Percentiles rank a stretch among this genome's conserved stretches.
Evolutionary conservation across 139 green algal genomes (phyloP).

Genomic region (Eudorina sp.): DNA sequence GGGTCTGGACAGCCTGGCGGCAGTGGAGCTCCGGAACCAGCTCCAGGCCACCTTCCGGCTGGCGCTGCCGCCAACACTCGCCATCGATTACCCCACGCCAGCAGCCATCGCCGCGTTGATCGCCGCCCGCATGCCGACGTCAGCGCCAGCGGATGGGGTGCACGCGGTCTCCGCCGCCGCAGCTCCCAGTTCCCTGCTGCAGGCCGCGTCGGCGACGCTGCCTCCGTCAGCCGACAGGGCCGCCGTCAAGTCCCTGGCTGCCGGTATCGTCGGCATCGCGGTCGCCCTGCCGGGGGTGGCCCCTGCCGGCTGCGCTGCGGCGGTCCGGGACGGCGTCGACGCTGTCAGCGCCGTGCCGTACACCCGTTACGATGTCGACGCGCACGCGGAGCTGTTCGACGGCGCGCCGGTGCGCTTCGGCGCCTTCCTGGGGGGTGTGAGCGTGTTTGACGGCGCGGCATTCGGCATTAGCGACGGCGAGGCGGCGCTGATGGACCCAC

Average conservation of each 20-base stretch:
- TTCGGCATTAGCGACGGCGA: conserved; percentile 77
- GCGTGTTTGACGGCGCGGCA: conserved; percentile 79
- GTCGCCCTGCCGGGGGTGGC: conserved; percentile 17
- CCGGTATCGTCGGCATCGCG: conserved; percentile 3
- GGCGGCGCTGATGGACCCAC: conserved; percentile 82
- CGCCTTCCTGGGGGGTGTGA: conserved; percentile 59
- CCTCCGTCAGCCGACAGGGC: neutral
- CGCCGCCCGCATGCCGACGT: neutral
- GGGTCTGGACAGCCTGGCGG: conserved; percentile 74
- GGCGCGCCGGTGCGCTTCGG: conserved; percentile 61
- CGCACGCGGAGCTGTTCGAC: conserved; percentile 28
- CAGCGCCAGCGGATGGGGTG: neutral
- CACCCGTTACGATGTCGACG: conserved; percentile 46
- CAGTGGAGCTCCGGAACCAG: conserved; percentile 72
- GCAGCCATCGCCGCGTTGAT: conserved; percentile 24
- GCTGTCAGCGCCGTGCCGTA: conserved; percentile 49
- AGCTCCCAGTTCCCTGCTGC: too few relatives aligned
- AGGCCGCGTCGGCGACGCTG: neutral
- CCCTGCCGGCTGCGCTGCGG: neutral
- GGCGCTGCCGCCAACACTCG: conserved; percentile 74
- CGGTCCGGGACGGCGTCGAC: conserved; percentile 17
- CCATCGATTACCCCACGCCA: conserved; percentile 83
- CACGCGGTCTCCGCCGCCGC: neutral
- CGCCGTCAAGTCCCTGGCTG: neutral
- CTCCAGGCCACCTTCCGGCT: conserved; percentile 67